Base-by-base conservation (phyloP, 805 yeast genomes). In the Ogataea zsoltii region DNA sequence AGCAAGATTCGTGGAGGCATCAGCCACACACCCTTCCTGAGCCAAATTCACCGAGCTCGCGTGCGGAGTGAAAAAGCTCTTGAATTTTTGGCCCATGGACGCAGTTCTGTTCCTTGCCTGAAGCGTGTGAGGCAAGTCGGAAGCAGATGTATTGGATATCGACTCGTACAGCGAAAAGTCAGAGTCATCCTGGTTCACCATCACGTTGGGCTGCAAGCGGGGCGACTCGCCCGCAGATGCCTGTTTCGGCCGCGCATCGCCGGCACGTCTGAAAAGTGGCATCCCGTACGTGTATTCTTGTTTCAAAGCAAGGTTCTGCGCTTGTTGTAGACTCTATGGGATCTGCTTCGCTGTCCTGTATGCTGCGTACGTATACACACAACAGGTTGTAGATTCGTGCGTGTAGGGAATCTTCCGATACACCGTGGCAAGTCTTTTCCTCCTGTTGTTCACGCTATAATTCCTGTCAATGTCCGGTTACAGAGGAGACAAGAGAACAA, bases 61-160 rank as follows among this genome's bases (percentile, higher is more conserved):
- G 34, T 54, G 55, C 12, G 59, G 59, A 16, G 56, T 45, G 33
- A 65, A 65, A 9, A 66, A 38, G 40, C 49, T 60, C 48, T 63
- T 64, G 33, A 66, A 61, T 42, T 60, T 57, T 30, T 58, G 61
- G 11, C 67, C 55, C 45, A 65, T 55, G 3, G 70, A 65, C 3
- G 58, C 41, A 23, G 54, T 38, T 33, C 65, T 54, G 17, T 57
- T 48, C 33, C 69, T 45, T n/a, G 51, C 34, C 9, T 41, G 39
- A 9, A 51, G 11, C 13, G 48, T 34, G 16, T 47, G 49, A 1
- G 56, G 39, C 6, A 46, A 11, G 4, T 59, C 63, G 1, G 53
- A 33, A 18, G 46, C 45, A 1, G 64, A 51, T 4, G 58, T 46
- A 14, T 51, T 45, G 4, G 64, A 57, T 12, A 55, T 33, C 4